Conservation (phyloP, 2,329 filamentous ascomycete species). For the Dendrostoma leiphaemia region DNA sequence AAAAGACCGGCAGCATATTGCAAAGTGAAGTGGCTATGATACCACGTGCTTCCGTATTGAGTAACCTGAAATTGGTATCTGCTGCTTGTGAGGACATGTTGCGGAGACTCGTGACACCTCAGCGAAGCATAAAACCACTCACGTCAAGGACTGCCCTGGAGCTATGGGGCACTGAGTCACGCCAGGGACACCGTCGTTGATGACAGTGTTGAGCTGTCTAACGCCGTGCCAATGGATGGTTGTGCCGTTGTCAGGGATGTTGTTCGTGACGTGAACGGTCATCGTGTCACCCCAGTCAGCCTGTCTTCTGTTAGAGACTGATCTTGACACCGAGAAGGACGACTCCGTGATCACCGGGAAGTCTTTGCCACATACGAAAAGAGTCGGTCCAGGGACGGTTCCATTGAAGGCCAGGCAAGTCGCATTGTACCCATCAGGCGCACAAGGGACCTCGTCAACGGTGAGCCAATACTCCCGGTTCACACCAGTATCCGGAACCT, state of each 20-base stretch:
- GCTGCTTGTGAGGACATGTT: too few relatives aligned
- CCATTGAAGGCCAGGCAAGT: slow-evolving; percentile 31
- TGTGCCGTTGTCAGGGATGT: slow-evolving; percentile 42
- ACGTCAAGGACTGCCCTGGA: slow-evolving; percentile 30
- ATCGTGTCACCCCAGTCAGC: slow-evolving; percentile 43
- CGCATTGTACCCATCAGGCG: slow-evolving; percentile 24
- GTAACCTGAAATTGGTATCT: slow-evolving; percentile 32
- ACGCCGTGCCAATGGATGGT: slow-evolving; percentile 49
- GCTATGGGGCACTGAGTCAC: slow-evolving; percentile 41
- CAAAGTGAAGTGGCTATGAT: slow-evolving; percentile 33
- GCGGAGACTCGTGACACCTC: too few relatives aligned
- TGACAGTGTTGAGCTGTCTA: slow-evolving; percentile 39
- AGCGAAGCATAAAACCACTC: too few relatives aligned
- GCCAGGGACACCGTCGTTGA: slow-evolving; percentile 41
- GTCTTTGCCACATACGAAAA: slow-evolving; percentile 20
- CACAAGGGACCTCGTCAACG: slow-evolving; percentile 20
- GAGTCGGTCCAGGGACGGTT: slow-evolving; percentile 29
- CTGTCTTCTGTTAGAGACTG: slow-evolving; percentile 12
- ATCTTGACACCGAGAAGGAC: slow-evolving; percentile 28
- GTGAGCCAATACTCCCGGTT: slow-evolving; percentile 26
- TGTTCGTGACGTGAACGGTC: slow-evolving; percentile 61
- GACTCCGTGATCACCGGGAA: slow-evolving; percentile 13
- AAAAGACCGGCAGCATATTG: slow-evolving; percentile 41
- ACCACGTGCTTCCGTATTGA: slow-evolving; percentile 37
- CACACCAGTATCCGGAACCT: slow-evolving; percentile 21